Percentiles rank a stretch among this genome's conserved stretches.
phyloP scores from a whole-genome alignment of 2,329 filamentous ascomycete genomes.

The Monilinia aucupariae region DNA sequence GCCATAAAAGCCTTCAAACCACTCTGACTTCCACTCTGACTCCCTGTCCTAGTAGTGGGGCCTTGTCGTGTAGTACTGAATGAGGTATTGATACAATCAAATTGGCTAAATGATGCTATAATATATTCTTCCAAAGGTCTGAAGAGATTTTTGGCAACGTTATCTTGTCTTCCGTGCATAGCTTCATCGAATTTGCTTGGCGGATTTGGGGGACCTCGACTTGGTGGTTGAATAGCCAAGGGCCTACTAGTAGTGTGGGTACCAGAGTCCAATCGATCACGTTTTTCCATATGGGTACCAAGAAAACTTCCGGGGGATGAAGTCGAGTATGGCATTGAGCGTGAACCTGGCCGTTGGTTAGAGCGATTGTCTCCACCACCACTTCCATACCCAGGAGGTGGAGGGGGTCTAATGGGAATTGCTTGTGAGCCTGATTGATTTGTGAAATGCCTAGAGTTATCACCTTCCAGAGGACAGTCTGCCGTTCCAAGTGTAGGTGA shows the following conservation, averaged over 20 bases:
- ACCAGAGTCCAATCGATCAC: constrained; percentile 10
- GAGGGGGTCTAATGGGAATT: constrained; percentile 8
- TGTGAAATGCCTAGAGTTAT: not conserved
- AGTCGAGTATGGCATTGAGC: constrained; percentile 26
- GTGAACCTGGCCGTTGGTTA: not conserved
- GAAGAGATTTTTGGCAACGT: constrained; percentile 56
- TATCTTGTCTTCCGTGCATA: constrained; percentile 36
- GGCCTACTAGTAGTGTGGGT: not conserved
- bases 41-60: constrained; percentile 30
- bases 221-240: not conserved
- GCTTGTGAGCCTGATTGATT: constrained; percentile 10
- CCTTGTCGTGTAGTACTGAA: constrained; percentile 54
- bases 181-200: constrained; percentile 8
- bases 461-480: constrained; percentile 2
- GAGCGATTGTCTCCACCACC: not conserved
- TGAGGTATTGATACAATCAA: constrained; percentile 68
- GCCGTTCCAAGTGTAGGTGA: not conserved
- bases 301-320: constrained; percentile 29
- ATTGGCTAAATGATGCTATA: constrained; percentile 59
- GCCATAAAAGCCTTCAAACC: constrained; percentile 24
- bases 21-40: constrained; percentile 32
- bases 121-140: constrained; percentile 74
- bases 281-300: constrained; percentile 18
- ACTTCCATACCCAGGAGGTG: not conserved
- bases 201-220: constrained; percentile 10